phyloP scores from a whole-genome alignment of 768 basidiomycete genomes.

The Lactarius akahatsu region DNA sequence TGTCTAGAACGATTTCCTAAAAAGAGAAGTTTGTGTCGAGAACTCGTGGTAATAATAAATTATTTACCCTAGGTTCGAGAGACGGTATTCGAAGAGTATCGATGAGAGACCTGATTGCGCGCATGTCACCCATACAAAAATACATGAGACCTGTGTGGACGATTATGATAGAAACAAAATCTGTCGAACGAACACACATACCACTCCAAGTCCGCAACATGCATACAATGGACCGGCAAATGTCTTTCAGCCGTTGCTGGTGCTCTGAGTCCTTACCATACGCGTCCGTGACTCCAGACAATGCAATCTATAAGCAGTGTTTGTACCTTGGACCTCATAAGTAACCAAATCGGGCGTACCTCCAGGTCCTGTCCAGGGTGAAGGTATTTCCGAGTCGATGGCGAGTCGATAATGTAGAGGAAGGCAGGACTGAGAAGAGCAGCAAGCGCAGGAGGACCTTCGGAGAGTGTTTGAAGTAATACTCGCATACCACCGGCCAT shows the following conservation, averaged over 20 bases:
- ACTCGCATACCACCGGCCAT: slow-evolving; percentile 83
- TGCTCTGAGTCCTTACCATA: slow-evolving; percentile 82
- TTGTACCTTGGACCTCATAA: slow-evolving; percentile 1
- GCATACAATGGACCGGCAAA: slow-evolving; percentile 72
- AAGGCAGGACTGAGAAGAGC: slow-evolving; percentile 79
- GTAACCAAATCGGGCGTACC: slow-evolving; percentile 44
- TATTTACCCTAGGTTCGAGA: slow-evolving; percentile 73
- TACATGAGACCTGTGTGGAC: slow-evolving; percentile 72
- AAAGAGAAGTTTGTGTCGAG: slow-evolving; percentile 3
- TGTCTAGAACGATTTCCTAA: slow-evolving; percentile 89
- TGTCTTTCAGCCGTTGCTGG: slow-evolving; percentile 74
- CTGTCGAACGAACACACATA: slow-evolving; percentile 40
- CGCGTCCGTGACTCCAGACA: slow-evolving; percentile 89
- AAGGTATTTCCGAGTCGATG: slow-evolving; percentile 74
- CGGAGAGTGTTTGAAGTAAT: slow-evolving; percentile 82
- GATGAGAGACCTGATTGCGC: slow-evolving; percentile 80
- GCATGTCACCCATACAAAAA: slow-evolving; percentile 86
- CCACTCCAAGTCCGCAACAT: slow-evolving; percentile 95
- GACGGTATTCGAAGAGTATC: slow-evolving; percentile 88
- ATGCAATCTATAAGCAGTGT: slow-evolving; percentile 58
- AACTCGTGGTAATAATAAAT: background rate
- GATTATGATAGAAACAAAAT: slow-evolving; percentile 1
- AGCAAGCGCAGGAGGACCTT: slow-evolving; percentile 81
- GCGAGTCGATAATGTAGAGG: slow-evolving; percentile 80
- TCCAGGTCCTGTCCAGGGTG: slow-evolving; percentile 86